These are phyloP conservation scores for Fusarium pseudocircinatum DNA, from an alignment of 2,329 filamentous ascomycete genomes.

Conservation along the genomic window DNA sequence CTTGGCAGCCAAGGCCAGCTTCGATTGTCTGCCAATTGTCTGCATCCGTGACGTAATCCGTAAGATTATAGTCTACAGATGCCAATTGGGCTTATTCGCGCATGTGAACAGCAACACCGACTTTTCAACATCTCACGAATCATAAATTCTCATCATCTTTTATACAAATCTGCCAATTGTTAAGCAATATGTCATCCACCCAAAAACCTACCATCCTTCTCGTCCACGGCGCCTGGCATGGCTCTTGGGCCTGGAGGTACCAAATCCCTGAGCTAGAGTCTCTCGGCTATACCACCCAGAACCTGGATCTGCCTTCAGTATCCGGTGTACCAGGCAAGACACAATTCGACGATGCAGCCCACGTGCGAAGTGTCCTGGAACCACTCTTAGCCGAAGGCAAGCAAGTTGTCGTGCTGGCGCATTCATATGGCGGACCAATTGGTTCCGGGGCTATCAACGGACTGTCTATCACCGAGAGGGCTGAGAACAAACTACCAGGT, in stretches of 20 bases:
- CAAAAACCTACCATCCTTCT: neutral
- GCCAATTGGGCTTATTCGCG: neutral
- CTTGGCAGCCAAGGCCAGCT: neutral
- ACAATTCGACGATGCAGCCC: neutral
- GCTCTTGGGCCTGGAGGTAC: neutral
- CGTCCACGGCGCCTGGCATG: neutral
- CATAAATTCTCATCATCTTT: rapidly evolving
- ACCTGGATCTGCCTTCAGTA: neutral
- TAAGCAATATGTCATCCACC: neutral
- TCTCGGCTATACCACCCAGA: neutral
- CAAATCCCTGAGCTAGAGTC: neutral
- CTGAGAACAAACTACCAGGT: neutral
- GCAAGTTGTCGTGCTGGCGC: neutral
- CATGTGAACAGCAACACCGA: neutral
- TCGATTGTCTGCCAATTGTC: too few relatives aligned
- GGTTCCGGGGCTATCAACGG: neutral
- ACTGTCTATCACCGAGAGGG: neutral
- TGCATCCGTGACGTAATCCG: neutral
- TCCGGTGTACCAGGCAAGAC: neutral
- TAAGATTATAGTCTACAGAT: neutral
- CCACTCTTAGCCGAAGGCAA: neutral
- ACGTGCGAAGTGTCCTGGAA: neutral
- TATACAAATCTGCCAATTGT: rapidly evolving
- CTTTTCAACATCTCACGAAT: neutral
- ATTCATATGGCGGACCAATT: neutral